These are phyloP conservation scores for Talaromyces sp. DNA, from an alignment of 2,329 filamentous ascomycete species.

Conservation along the genomic window DNA sequence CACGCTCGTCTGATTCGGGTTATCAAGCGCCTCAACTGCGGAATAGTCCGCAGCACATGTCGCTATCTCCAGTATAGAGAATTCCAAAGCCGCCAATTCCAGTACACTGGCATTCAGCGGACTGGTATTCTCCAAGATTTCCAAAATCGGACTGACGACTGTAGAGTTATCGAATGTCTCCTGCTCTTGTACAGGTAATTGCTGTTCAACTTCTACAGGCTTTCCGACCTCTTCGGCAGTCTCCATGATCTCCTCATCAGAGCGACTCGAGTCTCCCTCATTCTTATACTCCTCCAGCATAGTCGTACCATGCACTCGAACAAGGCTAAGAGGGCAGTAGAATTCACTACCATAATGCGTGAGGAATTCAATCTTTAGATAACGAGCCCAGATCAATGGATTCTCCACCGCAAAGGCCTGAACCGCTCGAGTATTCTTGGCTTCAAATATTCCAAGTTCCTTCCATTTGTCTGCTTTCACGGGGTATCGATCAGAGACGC, in stretches of 20 bases:
- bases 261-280: conserved; percentile 65
- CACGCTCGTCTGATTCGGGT: background rate
- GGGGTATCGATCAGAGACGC: conserved; percentile 91
- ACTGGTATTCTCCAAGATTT: conserved; percentile 2
- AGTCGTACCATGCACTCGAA: conserved; percentile 87
- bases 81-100: conserved; percentile 8
- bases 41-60: conserved; percentile 9
- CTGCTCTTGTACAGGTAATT: conserved; percentile 2
- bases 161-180: background rate
- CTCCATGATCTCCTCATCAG: conserved; percentile 59
- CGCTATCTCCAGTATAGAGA: background rate
- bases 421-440: conserved; percentile 86
- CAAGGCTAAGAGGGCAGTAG: conserved; percentile 86
- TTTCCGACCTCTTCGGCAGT: conserved; percentile 33
- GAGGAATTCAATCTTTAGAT: conserved; percentile 85
- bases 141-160: background rate
- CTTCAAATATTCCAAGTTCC: conserved; percentile 81
- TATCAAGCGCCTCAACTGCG: background rate
- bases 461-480: conserved; percentile 92
- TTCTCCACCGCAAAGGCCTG: conserved; percentile 94
- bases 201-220: conserved; percentile 19
- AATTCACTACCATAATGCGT: conserved; percentile 95
- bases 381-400: conserved; percentile 92
- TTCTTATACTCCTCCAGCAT: conserved; percentile 94
- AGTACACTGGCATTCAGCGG: conserved; percentile 4